These are phyloP conservation scores for Rhodotorula sp. DNA, from an alignment of 1,284 basidiomycete genomes.

Conservation along the genomic window DNA sequence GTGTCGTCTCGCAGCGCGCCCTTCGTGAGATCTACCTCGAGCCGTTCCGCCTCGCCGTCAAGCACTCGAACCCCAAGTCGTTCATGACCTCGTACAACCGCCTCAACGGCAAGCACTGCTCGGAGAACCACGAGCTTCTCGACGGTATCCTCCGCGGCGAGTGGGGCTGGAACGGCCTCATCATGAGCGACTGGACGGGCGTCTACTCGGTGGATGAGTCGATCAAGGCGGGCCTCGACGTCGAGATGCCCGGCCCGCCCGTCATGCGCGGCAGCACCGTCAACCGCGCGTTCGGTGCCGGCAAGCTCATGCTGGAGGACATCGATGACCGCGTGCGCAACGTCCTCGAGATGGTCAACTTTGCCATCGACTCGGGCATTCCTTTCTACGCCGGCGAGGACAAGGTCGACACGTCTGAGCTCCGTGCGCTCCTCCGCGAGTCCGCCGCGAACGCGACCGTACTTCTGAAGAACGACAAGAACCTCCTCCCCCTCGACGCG, in stretches of 20 bases:
- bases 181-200: slow-evolving; percentile 53
- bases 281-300: slow-evolving; percentile 62
- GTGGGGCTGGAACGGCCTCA: slow-evolving; percentile 64
- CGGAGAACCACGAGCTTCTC: slow-evolving; percentile 63
- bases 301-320: slow-evolving; percentile 60
- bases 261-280: slow-evolving; percentile 57
- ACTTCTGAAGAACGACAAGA: slow-evolving; percentile 66
- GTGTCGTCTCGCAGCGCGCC: slow-evolving; percentile 62
- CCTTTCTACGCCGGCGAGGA: slow-evolving; percentile 34
- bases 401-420: slow-evolving; percentile 56
- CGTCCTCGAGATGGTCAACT: slow-evolving; percentile 40
- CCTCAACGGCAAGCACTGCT: slow-evolving; percentile 67
- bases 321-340: slow-evolving; percentile 62
- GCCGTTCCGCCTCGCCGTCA: slow-evolving; percentile 79
- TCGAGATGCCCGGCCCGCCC: slow-evolving; percentile 61
- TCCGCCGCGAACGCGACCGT: slow-evolving; percentile 68
- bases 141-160: slow-evolving; percentile 65
- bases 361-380: slow-evolving; percentile 34
- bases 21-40: slow-evolving; percentile 78
- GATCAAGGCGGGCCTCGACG: slow-evolving; percentile 72
- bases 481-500: slow-evolving; percentile 61
- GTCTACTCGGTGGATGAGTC: slow-evolving; percentile 66
- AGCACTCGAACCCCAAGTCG: slow-evolving; percentile 58
- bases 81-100: slow-evolving; percentile 57
- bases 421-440: slow-evolving; percentile 61